These are phyloP conservation scores for Aristolochia contorta DNA, from an alignment of 164 flowering plant species.

Conservation along the genomic window DNA sequence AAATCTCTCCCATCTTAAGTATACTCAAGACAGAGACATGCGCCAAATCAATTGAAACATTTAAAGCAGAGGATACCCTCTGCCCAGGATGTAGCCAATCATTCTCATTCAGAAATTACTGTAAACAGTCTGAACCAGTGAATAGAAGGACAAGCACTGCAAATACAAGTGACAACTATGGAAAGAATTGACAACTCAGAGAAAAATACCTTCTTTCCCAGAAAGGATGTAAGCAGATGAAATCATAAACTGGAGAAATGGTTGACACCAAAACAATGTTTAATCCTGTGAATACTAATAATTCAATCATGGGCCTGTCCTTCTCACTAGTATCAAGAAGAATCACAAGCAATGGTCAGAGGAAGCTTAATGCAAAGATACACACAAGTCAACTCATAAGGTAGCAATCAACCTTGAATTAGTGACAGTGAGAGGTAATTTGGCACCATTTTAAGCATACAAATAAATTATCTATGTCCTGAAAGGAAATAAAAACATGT, in stretches of 20 bases:
- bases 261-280: slow-evolving; percentile 29
- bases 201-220: slow-evolving; percentile 17
- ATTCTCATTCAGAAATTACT: neutral
- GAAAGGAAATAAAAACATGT: too few species aligned
- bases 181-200: neutral
- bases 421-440: too few species aligned
- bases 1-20: neutral
- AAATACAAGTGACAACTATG: neutral
- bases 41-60: neutral
- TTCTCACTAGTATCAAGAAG: neutral
- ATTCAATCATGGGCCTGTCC: slow-evolving; percentile 38
- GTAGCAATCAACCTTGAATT: too few species aligned
- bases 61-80: neutral
- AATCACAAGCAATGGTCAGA: too few species aligned
- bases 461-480: too few species aligned
- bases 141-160: neutral
- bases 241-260: slow-evolving; percentile 19
- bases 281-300: slow-evolving; percentile 45
- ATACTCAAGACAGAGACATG: neutral
- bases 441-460: too few species aligned
- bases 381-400: too few species aligned
- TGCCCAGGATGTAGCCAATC: neutral
- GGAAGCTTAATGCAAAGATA: too few species aligned
- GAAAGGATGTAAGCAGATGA: slow-evolving; percentile 21
- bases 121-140: neutral